Evolutionary conservation across 139 green algal species (phyloP).

Genomic region (Chlamydomonas sp.): DNA sequence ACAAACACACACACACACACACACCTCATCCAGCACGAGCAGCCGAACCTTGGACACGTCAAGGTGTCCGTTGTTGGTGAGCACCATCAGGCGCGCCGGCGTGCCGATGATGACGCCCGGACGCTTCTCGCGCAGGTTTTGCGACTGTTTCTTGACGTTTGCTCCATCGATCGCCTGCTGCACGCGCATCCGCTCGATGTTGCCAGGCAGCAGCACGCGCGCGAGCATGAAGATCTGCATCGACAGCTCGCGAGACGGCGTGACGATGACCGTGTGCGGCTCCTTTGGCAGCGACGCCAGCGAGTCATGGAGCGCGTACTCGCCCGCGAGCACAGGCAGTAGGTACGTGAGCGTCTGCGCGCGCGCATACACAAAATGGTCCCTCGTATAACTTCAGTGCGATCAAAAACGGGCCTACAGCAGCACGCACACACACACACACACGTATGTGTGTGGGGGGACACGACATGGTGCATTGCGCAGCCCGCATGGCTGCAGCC

Average conservation of each 20-base stretch:
- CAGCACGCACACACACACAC: not conserved
- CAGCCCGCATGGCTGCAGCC: not conserved
- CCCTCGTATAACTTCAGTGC: too few relatives aligned
- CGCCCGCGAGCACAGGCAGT: constrained; percentile 63
- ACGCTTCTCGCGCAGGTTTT: constrained; percentile 67
- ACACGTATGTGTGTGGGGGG: not conserved
- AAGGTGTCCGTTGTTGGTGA: not conserved
- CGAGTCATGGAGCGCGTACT: constrained; percentile 25
- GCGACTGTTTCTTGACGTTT: constrained; percentile 65
- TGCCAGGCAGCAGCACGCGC: constrained; percentile 50
- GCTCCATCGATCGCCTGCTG: constrained; percentile 92
- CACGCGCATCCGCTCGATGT: constrained; percentile 40
- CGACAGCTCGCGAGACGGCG: constrained; percentile 73
- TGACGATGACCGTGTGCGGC: not conserved
- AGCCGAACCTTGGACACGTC: not conserved
- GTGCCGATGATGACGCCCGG: constrained; percentile 90
- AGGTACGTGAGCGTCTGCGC: constrained; percentile 92
- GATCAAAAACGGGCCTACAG: too few relatives aligned
- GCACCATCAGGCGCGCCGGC: not conserved
- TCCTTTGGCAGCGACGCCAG: not conserved
- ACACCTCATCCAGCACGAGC: constrained; percentile 16
- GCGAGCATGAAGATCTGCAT: constrained; percentile 87
- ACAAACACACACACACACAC: too few relatives aligned
- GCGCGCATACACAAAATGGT: too few relatives aligned
- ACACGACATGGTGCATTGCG: not conserved